phyloP scores from a whole-genome alignment of 768 basidiomycete genomes.

The Cyclocybe cylindracea region DNA sequence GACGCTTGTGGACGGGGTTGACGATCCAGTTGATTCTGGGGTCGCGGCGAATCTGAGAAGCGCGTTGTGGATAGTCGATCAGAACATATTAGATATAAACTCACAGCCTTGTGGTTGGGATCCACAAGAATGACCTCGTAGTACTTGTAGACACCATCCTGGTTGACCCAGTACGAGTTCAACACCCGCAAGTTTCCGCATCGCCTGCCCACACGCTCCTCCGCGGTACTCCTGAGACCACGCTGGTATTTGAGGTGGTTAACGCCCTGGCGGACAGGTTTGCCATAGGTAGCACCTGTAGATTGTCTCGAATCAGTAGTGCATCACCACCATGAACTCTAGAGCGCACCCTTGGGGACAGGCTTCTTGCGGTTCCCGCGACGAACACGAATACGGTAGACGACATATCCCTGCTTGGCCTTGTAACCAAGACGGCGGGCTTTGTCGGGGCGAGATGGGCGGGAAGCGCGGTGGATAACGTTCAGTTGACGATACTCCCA shows the following conservation, averaged over 20 bases:
- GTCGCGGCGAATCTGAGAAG: slow-evolving; percentile 82
- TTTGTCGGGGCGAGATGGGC: slow-evolving; percentile 98
- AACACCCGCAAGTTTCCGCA: slow-evolving; percentile 96
- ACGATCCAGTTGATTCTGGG: slow-evolving; percentile 99
- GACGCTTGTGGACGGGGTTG: slow-evolving; percentile 97
- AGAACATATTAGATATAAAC: slow-evolving; percentile 26
- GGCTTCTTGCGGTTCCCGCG: slow-evolving; percentile 99
- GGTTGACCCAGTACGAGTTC: slow-evolving; percentile 99
- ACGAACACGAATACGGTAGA: slow-evolving; percentile 97
- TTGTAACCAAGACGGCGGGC: slow-evolving; percentile 99
- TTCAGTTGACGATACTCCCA: slow-evolving; percentile 99
- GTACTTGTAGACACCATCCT: slow-evolving; percentile 99
- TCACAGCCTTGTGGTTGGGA: slow-evolving; percentile 89
- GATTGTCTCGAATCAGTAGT: neutral
- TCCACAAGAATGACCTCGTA: slow-evolving; percentile 99
- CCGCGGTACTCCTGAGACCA: slow-evolving; percentile 88
- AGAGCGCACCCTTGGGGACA: slow-evolving; percentile 83
- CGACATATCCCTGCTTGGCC: slow-evolving; percentile 98
- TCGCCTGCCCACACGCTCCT: slow-evolving; percentile 96
- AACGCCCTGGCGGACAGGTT: slow-evolving; percentile 99
- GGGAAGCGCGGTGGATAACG: slow-evolving; percentile 96
- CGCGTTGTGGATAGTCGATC: slow-evolving; percentile 5
- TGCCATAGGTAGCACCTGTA: slow-evolving; percentile 94
- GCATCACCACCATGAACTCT: neutral
- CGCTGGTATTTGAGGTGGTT: slow-evolving; percentile 99